Percentiles rank a stretch among this genome's conserved stretches.
phyloP scores from a whole-genome alignment of 2,329 filamentous ascomycete species.

The Aspergillus spinulosporus region DNA sequence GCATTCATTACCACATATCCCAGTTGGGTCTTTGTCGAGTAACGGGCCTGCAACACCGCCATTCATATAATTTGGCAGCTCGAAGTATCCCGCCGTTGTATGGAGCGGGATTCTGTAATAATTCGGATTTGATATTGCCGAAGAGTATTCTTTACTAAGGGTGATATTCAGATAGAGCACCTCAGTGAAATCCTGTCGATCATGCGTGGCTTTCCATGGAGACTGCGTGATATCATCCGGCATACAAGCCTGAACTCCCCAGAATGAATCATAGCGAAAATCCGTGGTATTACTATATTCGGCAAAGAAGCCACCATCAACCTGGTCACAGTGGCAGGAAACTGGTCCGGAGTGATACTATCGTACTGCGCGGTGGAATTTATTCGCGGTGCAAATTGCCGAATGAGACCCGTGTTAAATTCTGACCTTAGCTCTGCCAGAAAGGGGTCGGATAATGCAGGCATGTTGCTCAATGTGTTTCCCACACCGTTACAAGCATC shows the following conservation, averaged over 20 bases:
- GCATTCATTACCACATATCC: conserved; percentile 1
- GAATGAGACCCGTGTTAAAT: conserved; percentile 29
- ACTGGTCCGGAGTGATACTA: conserved; percentile 20
- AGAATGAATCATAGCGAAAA: conserved; percentile 5
- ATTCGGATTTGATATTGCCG: background rate
- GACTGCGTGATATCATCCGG: conserved; percentile 22
- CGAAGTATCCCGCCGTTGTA: conserved; percentile 37
- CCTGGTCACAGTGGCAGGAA: conserved; percentile 24
- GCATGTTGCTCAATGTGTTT: conserved; percentile 9
- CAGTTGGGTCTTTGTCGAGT: conserved; percentile 15
- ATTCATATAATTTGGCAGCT: conserved; percentile 34
- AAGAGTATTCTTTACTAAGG: background rate
- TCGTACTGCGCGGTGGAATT: conserved; percentile 27
- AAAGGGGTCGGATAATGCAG: conserved; percentile 24
- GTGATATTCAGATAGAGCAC: conserved; percentile 30
- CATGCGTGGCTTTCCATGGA: conserved; percentile 29
- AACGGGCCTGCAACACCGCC: conserved; percentile 21
- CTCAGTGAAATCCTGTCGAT: conserved; percentile 34
- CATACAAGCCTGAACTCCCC: conserved; percentile 31
- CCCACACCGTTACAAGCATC: background rate
- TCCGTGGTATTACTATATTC: conserved; percentile 16
- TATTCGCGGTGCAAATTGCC: conserved; percentile 32
- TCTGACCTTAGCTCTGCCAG: conserved; percentile 24
- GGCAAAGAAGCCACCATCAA: conserved; percentile 22
- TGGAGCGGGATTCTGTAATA: conserved; percentile 27